phyloP scores from a whole-genome alignment of 768 basidiomycete species.

The Strobilomyces confusus region DNA sequence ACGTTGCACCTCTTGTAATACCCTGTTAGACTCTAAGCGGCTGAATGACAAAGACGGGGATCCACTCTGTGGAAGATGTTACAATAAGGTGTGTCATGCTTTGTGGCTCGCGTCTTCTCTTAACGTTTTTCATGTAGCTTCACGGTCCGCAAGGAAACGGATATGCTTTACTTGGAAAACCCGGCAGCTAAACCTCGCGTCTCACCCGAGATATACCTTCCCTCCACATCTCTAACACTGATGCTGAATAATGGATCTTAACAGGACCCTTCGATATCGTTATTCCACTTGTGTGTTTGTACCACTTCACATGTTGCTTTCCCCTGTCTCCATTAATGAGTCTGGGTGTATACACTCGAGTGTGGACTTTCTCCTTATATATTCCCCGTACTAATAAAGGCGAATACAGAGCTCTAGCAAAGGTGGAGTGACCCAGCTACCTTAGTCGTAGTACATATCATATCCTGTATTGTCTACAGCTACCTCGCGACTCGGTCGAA shows the following conservation, averaged over 20 bases:
- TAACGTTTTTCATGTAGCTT: constrained; percentile 41
- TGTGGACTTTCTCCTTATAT: constrained; percentile 3
- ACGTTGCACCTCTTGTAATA: constrained; percentile 70
- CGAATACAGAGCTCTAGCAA: not conserved
- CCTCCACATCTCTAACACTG: not conserved
- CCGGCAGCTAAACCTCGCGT: constrained; percentile 34
- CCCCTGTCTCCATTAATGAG: constrained; percentile 10
- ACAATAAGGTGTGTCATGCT: constrained; percentile 49
- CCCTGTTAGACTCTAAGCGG: constrained; percentile 64
- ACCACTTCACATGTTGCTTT: constrained; percentile 15
- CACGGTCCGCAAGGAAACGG: constrained; percentile 73
- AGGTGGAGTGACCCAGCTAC: not conserved
- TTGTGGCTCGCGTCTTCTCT: not conserved
- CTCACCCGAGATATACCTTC: not conserved
- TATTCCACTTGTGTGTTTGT: constrained; percentile 21
- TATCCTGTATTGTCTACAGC: not conserved
- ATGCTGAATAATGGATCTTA: constrained; percentile 9
- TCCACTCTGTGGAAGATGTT: constrained; percentile 68
- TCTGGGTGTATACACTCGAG: constrained; percentile 10
- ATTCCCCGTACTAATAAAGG: not conserved
- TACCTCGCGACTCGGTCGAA: not conserved
- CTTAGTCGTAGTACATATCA: not conserved
- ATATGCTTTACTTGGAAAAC: constrained; percentile 64
- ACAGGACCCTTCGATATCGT: constrained; percentile 11
- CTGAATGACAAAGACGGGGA: constrained; percentile 74